phyloP scores from a whole-genome alignment of 768 basidiomycete genomes.

The Suillus hirtellus region DNA sequence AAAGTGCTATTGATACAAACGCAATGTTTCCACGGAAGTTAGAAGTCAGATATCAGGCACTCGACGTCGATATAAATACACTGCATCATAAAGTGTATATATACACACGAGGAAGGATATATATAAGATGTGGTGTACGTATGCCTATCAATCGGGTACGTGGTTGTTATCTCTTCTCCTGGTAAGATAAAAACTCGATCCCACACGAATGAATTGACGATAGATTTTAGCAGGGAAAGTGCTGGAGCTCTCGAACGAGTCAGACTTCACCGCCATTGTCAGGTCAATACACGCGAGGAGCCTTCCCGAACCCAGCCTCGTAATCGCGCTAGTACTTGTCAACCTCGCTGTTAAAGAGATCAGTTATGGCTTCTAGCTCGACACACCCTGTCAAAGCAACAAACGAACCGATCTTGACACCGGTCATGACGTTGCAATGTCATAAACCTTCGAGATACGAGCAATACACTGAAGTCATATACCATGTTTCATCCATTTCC shows the following conservation, averaged over 20 bases:
- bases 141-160: neutral
- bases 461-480: neutral
- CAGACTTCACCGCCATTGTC: neutral
- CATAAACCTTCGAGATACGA: neutral
- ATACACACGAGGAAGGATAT: too few species aligned
- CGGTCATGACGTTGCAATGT: neutral
- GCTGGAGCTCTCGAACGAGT: neutral
- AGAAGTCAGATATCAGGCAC: too few species aligned
- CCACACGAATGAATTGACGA: neutral
- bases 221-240: neutral
- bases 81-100: too few species aligned
- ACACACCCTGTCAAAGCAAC: too few species aligned
- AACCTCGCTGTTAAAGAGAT: neutral
- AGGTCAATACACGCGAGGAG: too few species aligned
- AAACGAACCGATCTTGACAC: neutral
- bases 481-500: neutral
- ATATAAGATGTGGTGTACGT: too few species aligned
- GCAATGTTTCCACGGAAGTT: too few species aligned
- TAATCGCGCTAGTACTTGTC: neutral
- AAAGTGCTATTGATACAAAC: conserved; percentile 14
- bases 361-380: neutral
- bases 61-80: too few species aligned
- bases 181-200: neutral
- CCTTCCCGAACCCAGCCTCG: too few species aligned
- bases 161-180: neutral